A percentile compares a stretch with the other conserved stretches of the same genome.
Evolutionary conservation across 805 yeast genomes (phyloP).

Genomic region (Starmera amethionina): DNA sequence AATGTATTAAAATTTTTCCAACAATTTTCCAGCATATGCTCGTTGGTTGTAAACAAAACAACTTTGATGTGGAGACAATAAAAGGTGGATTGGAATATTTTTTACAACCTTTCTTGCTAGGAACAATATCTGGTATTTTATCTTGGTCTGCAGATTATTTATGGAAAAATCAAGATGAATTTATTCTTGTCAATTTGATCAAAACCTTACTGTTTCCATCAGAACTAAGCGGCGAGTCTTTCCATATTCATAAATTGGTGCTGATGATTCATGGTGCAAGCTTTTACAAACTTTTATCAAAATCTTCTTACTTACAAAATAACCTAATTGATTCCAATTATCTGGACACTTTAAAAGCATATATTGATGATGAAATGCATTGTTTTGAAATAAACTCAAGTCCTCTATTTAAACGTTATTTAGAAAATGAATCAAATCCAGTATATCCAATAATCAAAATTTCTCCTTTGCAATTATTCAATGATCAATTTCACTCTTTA

Average conservation of each 20-base stretch:
- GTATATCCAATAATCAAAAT: background rate
- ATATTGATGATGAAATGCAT: too few species aligned
- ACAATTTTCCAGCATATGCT: conserved; percentile 65
- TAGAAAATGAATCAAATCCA: conserved; percentile 1
- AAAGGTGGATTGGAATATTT: conserved; percentile 81
- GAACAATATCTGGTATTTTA: conserved; percentile 44
- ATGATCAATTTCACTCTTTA: conserved; percentile 10
- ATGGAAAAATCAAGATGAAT: conserved; percentile 20
- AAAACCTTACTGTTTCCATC: conserved; percentile 32
- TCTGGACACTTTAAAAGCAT: conserved; percentile 4
- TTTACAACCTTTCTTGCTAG: conserved; percentile 65
- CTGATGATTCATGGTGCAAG: conserved; percentile 16
- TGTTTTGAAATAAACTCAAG: conserved; percentile 1
- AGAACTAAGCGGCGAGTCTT: conserved; percentile 35
- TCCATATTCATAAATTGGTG: conserved; percentile 31
- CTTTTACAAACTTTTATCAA: conserved; percentile 7
- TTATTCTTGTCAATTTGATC: conserved; percentile 26
- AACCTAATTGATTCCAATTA: conserved; percentile 11
- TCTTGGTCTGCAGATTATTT: conserved; percentile 38
- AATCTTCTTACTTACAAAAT: conserved; percentile 4
- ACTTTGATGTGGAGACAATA: conserved; percentile 49
- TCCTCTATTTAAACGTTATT: background rate
- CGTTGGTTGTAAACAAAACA: conserved; percentile 43
- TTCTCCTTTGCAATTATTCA: conserved; percentile 10
- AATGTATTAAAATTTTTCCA: conserved; percentile 62